These are phyloP conservation scores for Tetrahymena elliotti DNA, from an alignment of 73 alveolate species.

Conservation along the genomic window DNA sequence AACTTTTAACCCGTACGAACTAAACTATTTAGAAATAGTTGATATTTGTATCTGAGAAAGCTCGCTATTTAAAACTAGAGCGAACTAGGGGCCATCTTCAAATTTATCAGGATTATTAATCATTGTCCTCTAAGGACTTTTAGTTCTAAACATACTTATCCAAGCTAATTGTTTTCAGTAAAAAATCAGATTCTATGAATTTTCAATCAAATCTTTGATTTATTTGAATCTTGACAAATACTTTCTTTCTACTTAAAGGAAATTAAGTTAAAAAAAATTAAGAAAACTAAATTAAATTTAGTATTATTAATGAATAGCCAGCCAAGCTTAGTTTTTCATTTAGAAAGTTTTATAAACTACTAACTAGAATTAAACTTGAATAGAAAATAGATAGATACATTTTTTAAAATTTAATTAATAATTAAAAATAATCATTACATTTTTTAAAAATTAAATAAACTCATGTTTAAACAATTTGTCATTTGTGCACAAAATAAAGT, in stretches of 20 bases:
- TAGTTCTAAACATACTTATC: not conserved
- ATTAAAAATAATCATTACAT: no score
- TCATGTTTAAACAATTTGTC: no score
- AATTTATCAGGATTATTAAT: not conserved
- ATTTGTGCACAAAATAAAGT: no score
- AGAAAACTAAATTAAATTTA: not conserved
- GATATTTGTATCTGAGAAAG: not conserved
- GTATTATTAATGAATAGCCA: not conserved
- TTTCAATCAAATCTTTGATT: not conserved
- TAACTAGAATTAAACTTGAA: no score
- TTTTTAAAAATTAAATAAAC: no score
- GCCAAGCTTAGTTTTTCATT: no score
- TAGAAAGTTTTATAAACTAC: no score
- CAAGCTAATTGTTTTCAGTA: not conserved
- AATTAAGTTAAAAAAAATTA: not conserved
- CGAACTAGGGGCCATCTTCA: not conserved
- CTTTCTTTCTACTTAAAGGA: not conserved
- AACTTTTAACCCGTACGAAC: not conserved
- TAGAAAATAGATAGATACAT: no score
- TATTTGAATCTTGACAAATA: not conserved
- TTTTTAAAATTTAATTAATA: no score
- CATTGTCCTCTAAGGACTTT: not conserved
- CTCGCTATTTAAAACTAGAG: not conserved
- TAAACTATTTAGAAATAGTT: not conserved
- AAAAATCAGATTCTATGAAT: not conserved